A percentile compares a stretch with the other conserved stretches of the same genome.
phyloP scores from a whole-genome alignment of 2,329 filamentous ascomycete genomes.

The Cadophora sp. region DNA sequence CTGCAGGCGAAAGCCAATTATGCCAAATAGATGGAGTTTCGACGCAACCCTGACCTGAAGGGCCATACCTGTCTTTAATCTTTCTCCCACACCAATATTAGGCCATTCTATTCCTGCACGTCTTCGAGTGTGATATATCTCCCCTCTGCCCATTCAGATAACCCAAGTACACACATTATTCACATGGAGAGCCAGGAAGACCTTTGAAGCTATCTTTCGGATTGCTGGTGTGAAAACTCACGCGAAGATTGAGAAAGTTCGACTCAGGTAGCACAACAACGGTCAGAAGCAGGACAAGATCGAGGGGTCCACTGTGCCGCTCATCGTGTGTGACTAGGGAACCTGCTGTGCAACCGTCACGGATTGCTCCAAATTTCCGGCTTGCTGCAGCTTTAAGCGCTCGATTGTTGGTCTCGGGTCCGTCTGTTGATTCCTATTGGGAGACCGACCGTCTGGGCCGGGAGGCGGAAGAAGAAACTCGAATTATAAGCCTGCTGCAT shows the following conservation, averaged over 20 bases:
- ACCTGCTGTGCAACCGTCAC: neutral
- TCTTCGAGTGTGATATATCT: neutral
- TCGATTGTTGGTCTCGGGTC: neutral
- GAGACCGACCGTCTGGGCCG: neutral
- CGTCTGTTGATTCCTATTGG: neutral
- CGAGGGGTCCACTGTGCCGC: neutral
- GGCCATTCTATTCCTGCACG: neutral
- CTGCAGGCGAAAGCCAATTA: neutral
- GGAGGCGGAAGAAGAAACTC: neutral
- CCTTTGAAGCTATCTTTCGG: neutral
- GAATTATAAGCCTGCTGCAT: neutral
- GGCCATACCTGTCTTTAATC: neutral
- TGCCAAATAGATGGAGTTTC: neutral
- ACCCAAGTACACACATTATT: no score
- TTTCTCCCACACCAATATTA: neutral
- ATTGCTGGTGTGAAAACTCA: neutral
- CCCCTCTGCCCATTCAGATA: neutral
- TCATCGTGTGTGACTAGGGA: neutral
- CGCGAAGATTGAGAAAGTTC: no score
- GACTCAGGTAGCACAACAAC: neutral
- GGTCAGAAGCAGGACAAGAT: neutral
- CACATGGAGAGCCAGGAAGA: no score
- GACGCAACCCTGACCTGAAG: neutral
- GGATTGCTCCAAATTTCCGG: neutral
- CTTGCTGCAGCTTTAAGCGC: neutral